These are phyloP conservation scores for Trypanosoma mega DNA, from an alignment of 208 protist species.

Conservation along the genomic window DNA sequence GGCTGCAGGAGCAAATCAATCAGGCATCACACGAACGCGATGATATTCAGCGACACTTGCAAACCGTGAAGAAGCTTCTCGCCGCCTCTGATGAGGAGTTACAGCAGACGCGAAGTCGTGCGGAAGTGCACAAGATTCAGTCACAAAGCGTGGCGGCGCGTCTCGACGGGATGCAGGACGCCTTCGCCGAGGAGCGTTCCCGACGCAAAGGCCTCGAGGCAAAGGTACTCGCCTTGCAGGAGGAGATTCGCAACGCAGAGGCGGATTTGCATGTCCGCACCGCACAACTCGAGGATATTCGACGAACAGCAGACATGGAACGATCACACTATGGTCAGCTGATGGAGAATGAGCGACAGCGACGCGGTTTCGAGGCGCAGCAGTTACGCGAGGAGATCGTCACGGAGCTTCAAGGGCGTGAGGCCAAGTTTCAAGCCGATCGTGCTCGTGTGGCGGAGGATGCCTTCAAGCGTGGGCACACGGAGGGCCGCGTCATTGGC, in stretches of 20 bases:
- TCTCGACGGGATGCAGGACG: conserved; percentile 36
- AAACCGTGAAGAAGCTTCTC: conserved; percentile 59
- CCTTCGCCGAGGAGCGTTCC: conserved; percentile 45
- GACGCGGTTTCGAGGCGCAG: conserved; percentile 45
- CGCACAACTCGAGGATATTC: background rate
- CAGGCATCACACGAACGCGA: conserved; percentile 41
- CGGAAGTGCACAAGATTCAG: conserved; percentile 54
- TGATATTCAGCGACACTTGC: conserved; percentile 67
- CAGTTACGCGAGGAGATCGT: conserved; percentile 71
- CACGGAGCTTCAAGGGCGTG: conserved; percentile 49
- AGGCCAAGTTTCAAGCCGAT: conserved; percentile 49
- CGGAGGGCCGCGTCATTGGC: conserved; percentile 52
- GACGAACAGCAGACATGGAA: conserved; percentile 22
- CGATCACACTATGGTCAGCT: conserved; percentile 52
- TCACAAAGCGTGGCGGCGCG: conserved; percentile 30
- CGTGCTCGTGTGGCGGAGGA: conserved; percentile 52
- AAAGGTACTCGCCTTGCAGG: conserved; percentile 24
- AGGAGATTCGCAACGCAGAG: conserved; percentile 1
- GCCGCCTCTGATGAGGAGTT: conserved; percentile 60
- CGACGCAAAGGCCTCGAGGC: conserved; percentile 41
- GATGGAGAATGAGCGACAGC: conserved; percentile 71
- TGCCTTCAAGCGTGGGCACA: conserved; percentile 49
- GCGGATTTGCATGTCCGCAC: background rate
- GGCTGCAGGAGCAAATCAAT: conserved; percentile 55
- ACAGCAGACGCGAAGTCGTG: conserved; percentile 42